Conservation (phyloP, 2,329 filamentous ascomycete species). For the Tolypocladium guangdongense region DNA sequence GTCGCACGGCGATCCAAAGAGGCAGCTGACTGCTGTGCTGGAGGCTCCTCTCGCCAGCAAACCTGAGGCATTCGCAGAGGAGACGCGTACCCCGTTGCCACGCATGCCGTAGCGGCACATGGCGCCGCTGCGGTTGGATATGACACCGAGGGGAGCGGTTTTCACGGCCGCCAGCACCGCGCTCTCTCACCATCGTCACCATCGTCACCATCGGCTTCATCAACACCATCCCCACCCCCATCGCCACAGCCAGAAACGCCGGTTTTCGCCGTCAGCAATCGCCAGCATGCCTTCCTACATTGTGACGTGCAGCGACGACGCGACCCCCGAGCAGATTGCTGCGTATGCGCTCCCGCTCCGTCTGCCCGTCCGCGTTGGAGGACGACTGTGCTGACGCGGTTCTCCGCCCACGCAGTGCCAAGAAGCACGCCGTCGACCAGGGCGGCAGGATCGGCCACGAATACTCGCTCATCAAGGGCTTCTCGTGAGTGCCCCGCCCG, state of each 20-base stretch:
- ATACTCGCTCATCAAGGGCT: constrained; percentile 82
- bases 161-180: background rate
- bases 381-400: background rate
- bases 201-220: background rate
- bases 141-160: background rate
- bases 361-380: background rate
- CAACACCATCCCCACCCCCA: constrained; percentile 3
- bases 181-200: background rate
- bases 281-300: constrained; percentile 46
- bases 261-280: constrained; percentile 3
- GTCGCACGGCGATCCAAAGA: background rate
- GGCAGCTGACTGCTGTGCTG: background rate
- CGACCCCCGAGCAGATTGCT: constrained; percentile 54
- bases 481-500: constrained; percentile 57
- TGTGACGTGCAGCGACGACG: constrained; percentile 62
- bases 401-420: constrained; percentile 43
- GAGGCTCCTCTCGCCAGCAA: too few species aligned
- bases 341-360: constrained; percentile 35
- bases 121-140: background rate
- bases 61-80: too few species aligned
- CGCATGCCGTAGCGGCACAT: background rate
- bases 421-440: constrained; percentile 61
- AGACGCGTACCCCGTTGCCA: too few species aligned
- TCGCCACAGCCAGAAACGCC: background rate
- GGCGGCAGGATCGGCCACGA: constrained; percentile 79